A percentile compares a stretch with the other conserved stretches of the same genome.
These are phyloP conservation scores for Coprinopsis cinerea DNA, from an alignment of 768 basidiomycete genomes.

Conservation along the genomic window DNA sequence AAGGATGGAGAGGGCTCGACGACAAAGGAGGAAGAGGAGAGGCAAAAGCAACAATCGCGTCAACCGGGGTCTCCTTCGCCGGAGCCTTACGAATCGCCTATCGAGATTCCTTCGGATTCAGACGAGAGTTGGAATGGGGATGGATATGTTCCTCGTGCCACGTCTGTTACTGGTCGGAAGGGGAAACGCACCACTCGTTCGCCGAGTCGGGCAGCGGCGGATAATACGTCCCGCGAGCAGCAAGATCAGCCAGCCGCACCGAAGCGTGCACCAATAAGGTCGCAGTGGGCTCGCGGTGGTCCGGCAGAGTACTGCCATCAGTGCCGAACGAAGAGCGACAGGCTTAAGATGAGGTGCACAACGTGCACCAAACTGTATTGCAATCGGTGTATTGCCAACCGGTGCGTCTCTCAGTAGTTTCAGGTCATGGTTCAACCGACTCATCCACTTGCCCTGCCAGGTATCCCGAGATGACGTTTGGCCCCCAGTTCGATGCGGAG, in stretches of 20 bases:
- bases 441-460: background rate
- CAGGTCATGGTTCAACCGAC: background rate
- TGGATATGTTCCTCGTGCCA: too few species aligned
- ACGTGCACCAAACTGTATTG: background rate
- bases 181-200: too few species aligned
- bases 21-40: too few species aligned
- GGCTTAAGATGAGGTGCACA: slow-evolving; percentile 4
- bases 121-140: too few species aligned
- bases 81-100: too few species aligned
- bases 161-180: too few species aligned
- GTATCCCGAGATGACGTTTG: slow-evolving; percentile 4
- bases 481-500: background rate
- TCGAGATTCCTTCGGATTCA: too few species aligned
- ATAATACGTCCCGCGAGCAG: background rate
- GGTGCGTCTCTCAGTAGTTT: slow-evolving; percentile 1
- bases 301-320: slow-evolving; percentile 2
- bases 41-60: too few species aligned
- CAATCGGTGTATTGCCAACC: slow-evolving; percentile 1
- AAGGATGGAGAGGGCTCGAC: too few species aligned
- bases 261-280: background rate
- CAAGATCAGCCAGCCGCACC: background rate
- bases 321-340: background rate
- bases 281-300: background rate
- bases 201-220: background rate
- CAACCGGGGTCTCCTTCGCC: too few species aligned